phyloP scores from a whole-genome alignment of 352 stramenopile genomes.

The Pythium grandisporangium region DNA sequence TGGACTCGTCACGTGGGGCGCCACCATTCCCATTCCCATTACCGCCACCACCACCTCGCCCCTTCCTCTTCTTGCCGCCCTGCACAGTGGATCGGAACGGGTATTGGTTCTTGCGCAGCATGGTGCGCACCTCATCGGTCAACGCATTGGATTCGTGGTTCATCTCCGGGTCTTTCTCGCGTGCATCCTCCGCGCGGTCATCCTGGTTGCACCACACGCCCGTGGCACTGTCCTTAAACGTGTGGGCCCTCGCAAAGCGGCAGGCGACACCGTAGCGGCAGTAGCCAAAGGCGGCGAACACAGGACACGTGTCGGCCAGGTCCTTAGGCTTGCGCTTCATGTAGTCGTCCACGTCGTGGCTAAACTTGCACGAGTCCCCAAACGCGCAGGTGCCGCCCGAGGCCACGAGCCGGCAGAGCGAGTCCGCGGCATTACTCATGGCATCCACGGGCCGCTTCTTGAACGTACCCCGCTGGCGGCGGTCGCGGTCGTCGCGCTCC shows the following conservation, averaged over 20 bases:
- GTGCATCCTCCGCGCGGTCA: slow-evolving; percentile 17
- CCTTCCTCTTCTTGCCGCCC: slow-evolving; percentile 46
- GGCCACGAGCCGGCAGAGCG: slow-evolving; percentile 58
- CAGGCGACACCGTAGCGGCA: slow-evolving; percentile 91
- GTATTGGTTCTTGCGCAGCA: slow-evolving; percentile 91
- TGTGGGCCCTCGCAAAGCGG: slow-evolving; percentile 82
- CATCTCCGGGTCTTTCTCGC: slow-evolving; percentile 17
- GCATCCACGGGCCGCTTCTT: slow-evolving; percentile 80
- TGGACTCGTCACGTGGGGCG: too few species aligned
- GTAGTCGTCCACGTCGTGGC: slow-evolving; percentile 72
- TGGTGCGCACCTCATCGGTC: slow-evolving; percentile 66
- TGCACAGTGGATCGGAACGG: slow-evolving; percentile 78
- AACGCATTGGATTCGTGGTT: slow-evolving; percentile 77
- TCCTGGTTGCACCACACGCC: slow-evolving; percentile 37
- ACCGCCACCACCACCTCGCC: slow-evolving; percentile 30
- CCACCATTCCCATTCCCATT: too few species aligned
- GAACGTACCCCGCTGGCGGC: slow-evolving; percentile 48
- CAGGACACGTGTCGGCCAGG: slow-evolving; percentile 59
- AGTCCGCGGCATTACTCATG: slow-evolving; percentile 46
- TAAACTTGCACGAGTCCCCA: slow-evolving; percentile 80
- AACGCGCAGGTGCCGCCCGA: slow-evolving; percentile 56
- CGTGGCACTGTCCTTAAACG: slow-evolving; percentile 17
- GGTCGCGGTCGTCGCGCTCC: slow-evolving; percentile 2
- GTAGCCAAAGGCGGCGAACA: slow-evolving; percentile 77
- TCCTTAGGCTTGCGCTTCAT: slow-evolving; percentile 84